Base-by-base conservation (phyloP, 225 moss, liverwort and hornwort genomes). In the Physcomitrium patens region DNA sequence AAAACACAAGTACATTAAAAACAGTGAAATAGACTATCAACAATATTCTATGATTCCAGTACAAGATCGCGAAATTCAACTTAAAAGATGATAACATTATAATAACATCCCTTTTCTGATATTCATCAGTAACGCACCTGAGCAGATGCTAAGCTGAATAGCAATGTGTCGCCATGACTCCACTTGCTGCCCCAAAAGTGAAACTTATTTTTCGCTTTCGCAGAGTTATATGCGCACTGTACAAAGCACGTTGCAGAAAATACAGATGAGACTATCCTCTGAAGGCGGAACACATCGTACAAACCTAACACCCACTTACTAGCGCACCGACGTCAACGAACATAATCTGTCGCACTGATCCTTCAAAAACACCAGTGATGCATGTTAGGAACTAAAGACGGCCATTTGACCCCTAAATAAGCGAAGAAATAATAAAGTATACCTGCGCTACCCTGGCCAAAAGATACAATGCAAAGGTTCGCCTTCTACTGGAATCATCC, bases 161-260 rank as follows among this genome's bases (percentile, higher is more conserved):
- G 87, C 70, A 94, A 76, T 27, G 89, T 94, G 73, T 94, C 94
- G 22, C 94, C 94, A 56, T 94, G 94, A 71, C 86, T 84, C 94
- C 94, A 94, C 71, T 90, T 81, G 80, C 92, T 94, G 41, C 94
- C 94, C 94, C 94, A 92, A 50, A 94, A 94, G 73, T 94, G 94
- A 57, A 94, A 94, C 78, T 92, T 89, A 79, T 92, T 91, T 65
- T 94, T 92, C 13, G 89, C 84, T 68, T 94, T 94, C n/a, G 94
- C 94, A 26, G 94, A 94, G 75, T 94, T 94, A 82, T 94, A 94
- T 23, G 90, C 86, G 81, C 94, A 92, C 91, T 91, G 71, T 57
- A 72, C 46, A 67, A 71, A 3, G 46, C 60, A 64, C 16, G 75
- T 69, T 20, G 55, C 23, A 75, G 17, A 15, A 41, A 58, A 51